Evolutionary conservation across 1,139 yeast species (phyloP).

Genomic region (Suhomyces terraborum): DNA sequence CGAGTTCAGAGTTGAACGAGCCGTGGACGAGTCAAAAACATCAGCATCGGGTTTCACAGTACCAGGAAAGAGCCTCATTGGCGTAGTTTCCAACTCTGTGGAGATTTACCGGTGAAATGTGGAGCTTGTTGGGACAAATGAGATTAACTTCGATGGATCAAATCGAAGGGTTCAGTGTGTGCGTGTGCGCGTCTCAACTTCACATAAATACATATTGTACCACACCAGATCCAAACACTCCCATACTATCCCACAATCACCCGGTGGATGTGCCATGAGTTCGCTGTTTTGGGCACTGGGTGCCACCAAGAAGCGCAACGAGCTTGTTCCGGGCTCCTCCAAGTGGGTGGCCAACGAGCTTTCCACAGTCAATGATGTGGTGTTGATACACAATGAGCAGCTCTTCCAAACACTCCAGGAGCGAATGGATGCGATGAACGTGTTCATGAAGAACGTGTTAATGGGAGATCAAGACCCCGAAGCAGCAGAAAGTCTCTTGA

Average conservation of each 20-base stretch:
- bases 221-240: background rate
- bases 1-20: background rate
- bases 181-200: constrained; percentile 5
- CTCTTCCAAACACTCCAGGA: constrained; percentile 23
- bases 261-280: constrained; percentile 21
- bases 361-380: constrained; percentile 31
- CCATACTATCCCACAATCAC: too few relatives aligned
- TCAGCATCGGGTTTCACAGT: background rate
- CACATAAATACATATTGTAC: background rate
- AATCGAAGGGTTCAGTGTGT: constrained; percentile 1
- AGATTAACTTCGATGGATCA: background rate
- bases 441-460: constrained; percentile 25
- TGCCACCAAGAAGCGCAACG: constrained; percentile 32
- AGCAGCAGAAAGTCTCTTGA: constrained; percentile 1
- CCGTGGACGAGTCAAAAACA: background rate
- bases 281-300: constrained; percentile 39
- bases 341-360: constrained; percentile 41
- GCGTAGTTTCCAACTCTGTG: background rate
- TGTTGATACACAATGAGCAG: constrained; percentile 26
- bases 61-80: background rate
- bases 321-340: constrained; percentile 42
- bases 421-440: constrained; percentile 25
- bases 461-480: constrained; percentile 13
- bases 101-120: background rate
- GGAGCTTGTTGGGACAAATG: too few relatives aligned